Conservation (phyloP, 306 rosid species). For the Elaeagnus macrophylla region DNA sequence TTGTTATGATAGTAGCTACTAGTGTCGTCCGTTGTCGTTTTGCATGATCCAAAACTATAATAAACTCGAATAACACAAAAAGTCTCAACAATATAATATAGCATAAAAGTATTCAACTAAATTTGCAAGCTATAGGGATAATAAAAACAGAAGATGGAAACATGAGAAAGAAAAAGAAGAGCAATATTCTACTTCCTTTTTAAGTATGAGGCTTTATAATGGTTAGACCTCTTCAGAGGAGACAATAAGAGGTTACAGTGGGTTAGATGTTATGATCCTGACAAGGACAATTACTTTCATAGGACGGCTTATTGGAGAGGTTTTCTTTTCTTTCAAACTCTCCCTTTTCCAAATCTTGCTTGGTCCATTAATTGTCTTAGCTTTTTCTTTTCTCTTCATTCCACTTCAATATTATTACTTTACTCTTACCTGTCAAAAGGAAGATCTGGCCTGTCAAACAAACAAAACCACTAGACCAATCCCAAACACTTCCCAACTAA, state of each 20-base stretch:
- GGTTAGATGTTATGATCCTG: constrained; percentile 41
- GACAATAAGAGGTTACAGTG: constrained; percentile 78
- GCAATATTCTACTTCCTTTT: constrained; percentile 4
- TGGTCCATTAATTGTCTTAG: constrained; percentile 41
- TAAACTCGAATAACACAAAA: too few species aligned
- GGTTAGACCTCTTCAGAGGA: constrained; percentile 48
- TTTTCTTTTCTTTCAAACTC: constrained; percentile 16
- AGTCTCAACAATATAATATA: too few species aligned
- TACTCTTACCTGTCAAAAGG: constrained; percentile 31
- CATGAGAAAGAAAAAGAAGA: background rate
- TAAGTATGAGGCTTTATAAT: constrained; percentile 34
- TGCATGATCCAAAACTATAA: too few species aligned
- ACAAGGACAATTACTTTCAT: constrained; percentile 33
- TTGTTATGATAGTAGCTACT: too few species aligned
- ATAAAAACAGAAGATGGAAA: too few species aligned
- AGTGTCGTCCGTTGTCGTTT: too few species aligned
- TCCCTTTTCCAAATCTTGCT: constrained; percentile 36
- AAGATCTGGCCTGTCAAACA: constrained; percentile 41
- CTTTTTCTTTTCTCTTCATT: constrained; percentile 17
- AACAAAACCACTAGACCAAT: constrained; percentile 58
- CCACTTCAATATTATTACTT: constrained; percentile 25
- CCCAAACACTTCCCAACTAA: constrained; percentile 20
- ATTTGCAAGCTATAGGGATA: too few species aligned
- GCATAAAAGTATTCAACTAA: background rate
- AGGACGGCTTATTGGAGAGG: constrained; percentile 39